These are phyloP conservation scores for Capsaspora owczarzaki DNA, from an alignment of 78 protist genomes.

Conservation along the genomic window DNA sequence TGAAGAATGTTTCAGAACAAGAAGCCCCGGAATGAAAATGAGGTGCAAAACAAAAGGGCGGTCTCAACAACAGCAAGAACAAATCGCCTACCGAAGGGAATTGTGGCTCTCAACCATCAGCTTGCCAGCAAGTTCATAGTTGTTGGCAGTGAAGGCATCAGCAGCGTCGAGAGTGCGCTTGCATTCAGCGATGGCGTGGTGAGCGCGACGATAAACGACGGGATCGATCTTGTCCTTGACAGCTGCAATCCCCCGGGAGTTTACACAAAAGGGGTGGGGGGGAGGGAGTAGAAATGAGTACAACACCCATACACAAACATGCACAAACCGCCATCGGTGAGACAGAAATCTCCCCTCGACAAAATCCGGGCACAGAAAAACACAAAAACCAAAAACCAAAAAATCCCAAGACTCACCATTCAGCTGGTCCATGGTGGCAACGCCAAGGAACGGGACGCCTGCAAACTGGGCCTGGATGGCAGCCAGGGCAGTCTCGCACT, in stretches of 20 bases:
- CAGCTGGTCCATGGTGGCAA: slow-evolving; percentile 8
- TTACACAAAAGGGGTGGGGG: too few species aligned
- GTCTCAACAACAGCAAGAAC: not conserved
- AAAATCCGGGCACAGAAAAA: not conserved
- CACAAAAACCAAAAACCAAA: not conserved
- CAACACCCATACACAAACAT: too few species aligned
- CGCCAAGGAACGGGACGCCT: not conserved
- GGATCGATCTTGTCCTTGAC: slow-evolving; percentile 6
- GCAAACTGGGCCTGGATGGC: slow-evolving; percentile 18
- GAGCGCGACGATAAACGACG: slow-evolving; percentile 13
- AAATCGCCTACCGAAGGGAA: not conserved
- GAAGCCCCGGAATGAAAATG: not conserved
- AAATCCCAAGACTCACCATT: not conserved
- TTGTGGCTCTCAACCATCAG: not conserved
- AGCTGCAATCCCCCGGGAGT: too few species aligned
- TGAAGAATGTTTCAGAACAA: not conserved
- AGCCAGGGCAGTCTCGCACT: slow-evolving; percentile 3
- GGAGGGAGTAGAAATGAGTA: too few species aligned
- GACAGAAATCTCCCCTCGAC: not conserved
- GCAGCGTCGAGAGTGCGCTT: slow-evolving; percentile 22
- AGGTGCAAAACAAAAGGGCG: not conserved
- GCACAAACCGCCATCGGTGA: not conserved
- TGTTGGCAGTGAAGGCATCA: not conserved
- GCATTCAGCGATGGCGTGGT: slow-evolving; percentile 23
- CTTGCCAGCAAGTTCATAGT: slow-evolving; percentile 20